phyloP scores from a whole-genome alignment of 345 rosid genomes.

The Heritiera fomes region DNA sequence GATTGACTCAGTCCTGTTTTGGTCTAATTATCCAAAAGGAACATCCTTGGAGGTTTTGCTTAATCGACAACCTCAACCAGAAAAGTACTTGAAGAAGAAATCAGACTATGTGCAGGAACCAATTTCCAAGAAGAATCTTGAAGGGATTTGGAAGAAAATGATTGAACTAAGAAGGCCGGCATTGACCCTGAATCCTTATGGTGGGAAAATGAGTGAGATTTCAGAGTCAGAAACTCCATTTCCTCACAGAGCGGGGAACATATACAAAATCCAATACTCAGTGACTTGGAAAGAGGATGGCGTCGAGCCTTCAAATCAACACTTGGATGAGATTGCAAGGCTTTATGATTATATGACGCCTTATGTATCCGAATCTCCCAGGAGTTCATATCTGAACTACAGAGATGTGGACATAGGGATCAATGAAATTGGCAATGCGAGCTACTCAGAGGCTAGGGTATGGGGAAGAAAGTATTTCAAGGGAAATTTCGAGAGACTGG shows the following conservation, averaged over 20 bases:
- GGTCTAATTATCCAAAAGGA: slow-evolving; percentile 27
- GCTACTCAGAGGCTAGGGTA: slow-evolving; percentile 11
- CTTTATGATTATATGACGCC: slow-evolving; percentile 21
- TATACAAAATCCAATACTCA: slow-evolving; percentile 54
- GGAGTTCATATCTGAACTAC: slow-evolving; percentile 24
- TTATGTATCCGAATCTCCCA: slow-evolving; percentile 20
- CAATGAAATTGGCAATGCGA: slow-evolving; percentile 15
- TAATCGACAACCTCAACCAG: slow-evolving; percentile 13
- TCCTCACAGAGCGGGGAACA: slow-evolving; percentile 56
- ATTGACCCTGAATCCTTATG: slow-evolving; percentile 54
- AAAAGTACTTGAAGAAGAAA: slow-evolving; percentile 38
- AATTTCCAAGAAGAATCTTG: slow-evolving; percentile 28
- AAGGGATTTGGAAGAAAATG: slow-evolving; percentile 41
- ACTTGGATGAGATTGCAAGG: background rate
- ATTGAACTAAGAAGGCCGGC: slow-evolving; percentile 38
- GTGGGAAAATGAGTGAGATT: slow-evolving; percentile 63
- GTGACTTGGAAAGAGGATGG: slow-evolving; percentile 36
- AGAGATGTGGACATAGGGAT: slow-evolving; percentile 27
- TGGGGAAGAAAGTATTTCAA: slow-evolving; percentile 22
- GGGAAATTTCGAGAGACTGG: slow-evolving; percentile 17
- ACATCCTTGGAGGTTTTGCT: slow-evolving; percentile 28
- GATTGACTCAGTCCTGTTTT: slow-evolving; percentile 30
- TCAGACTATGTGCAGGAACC: slow-evolving; percentile 49
- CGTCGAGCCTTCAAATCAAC: background rate
- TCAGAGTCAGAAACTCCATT: slow-evolving; percentile 40